Base-by-base conservation (phyloP, 768 basidiomycete species). In the Chalciporus sphaerocephalus region DNA sequence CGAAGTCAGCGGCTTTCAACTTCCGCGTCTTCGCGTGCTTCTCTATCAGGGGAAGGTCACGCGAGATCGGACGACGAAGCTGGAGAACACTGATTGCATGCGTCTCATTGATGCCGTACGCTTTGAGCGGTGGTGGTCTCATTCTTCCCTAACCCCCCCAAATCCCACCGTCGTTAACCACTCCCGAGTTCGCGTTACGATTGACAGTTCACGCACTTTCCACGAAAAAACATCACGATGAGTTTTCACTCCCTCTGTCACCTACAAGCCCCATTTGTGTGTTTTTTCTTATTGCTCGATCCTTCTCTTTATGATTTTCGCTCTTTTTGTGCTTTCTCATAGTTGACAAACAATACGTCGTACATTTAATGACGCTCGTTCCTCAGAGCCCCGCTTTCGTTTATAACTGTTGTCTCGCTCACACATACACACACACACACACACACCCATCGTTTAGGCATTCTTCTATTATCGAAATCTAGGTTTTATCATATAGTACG, bases 151-250 rank as follows among this genome's bases (percentile, higher is more conserved):
- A 42, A 41, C 25, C 13, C 43, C 33, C 17, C 27, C 16, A 22
- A 23, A 20, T 27, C 28, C 10, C 30, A 23, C 54, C 2, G 10
- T 47, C n/a, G 27, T 28, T 22, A 33, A 47, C 24, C 45, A 36
- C 39, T 35, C 28, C 38, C 41, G n/a, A n/a, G 18, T 33, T 37
- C 38, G 45, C 42, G 38, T 38, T 47, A 65, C 48, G 63, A 65
- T 50, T 38, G 41, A 39, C 44, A 39, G 40, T 51, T 50, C 44
- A 64, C 56, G 53, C 52, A 49, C 41, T 4, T 42, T 38, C 42
- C 47, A 63, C 48, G 61, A 65, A 51, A 16, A 42, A 45, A 42
- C 38, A 44, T 55, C 51, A 64, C 44, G 64, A 63, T 50, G 50
- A 43, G 36, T 35, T 43, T 38, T 24, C 25, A 23, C 22, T 38